Conservation (phyloP, 169 alveolate genomes). For the Plasmodium ovale region DNA sequence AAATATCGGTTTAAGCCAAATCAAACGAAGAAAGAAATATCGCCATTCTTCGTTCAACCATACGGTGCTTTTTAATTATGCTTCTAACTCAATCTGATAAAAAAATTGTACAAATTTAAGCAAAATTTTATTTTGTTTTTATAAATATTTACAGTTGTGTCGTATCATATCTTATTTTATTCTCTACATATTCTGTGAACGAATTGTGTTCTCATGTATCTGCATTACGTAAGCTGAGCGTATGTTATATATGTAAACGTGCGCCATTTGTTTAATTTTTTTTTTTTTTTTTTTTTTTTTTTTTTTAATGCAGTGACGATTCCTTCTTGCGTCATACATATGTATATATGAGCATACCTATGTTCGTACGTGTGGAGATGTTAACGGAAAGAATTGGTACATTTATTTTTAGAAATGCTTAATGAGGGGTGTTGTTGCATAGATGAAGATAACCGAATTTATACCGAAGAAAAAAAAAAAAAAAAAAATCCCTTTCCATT, state of each 20-base stretch:
- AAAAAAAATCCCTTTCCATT: slow-evolving; percentile 1
- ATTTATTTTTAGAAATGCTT: neutral
- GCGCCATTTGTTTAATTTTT: too few species aligned
- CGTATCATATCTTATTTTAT: too few species aligned
- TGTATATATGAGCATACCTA: neutral
- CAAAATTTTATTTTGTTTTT: slow-evolving; percentile 1
- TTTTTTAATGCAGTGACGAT: neutral
- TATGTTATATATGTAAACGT: too few species aligned
- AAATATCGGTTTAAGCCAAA: too few species aligned
- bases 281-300: neutral
- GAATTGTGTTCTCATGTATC: slow-evolving; percentile 11
- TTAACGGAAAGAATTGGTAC: neutral
- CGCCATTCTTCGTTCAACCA: neutral
- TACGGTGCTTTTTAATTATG: neutral
- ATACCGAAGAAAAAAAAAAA: neutral
- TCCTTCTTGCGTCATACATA: neutral
- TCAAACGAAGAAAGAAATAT: neutral
- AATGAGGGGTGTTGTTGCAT: slow-evolving; percentile 10
- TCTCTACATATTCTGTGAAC: too few species aligned
- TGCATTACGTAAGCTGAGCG: neutral
- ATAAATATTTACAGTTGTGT: neutral
- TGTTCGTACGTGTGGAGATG: neutral
- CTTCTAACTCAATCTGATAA: neutral
- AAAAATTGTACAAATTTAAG: neutral
- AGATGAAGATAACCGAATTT: neutral